These are phyloP conservation scores for Amauroascus verrucosus DNA, from an alignment of 2,329 filamentous ascomycete species.

Conservation along the genomic window DNA sequence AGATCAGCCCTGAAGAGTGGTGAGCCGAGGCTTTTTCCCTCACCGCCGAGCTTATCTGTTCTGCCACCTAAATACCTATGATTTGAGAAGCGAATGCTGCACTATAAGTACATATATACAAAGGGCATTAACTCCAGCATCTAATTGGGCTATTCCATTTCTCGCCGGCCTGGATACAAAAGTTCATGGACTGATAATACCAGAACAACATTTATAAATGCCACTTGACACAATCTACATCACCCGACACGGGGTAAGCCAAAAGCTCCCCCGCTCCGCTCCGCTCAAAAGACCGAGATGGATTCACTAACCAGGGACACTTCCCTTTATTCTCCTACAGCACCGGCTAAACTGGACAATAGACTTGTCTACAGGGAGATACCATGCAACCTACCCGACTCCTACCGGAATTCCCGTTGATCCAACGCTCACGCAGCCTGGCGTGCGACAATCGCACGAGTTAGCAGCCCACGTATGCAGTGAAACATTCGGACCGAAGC, in stretches of 20 bases:
- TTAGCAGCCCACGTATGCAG: constrained; percentile 44
- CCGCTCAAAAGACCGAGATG: neutral
- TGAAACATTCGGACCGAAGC: constrained; percentile 28
- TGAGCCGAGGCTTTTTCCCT: constrained; percentile 12
- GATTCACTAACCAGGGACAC: constrained; percentile 12
- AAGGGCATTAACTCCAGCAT: too few relatives aligned
- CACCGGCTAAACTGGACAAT: constrained; percentile 88
- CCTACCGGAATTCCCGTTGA: constrained; percentile 85
- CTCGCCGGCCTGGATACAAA: neutral
- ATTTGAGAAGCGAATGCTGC: too few relatives aligned
- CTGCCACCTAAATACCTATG: too few relatives aligned
- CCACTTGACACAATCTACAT: constrained; percentile 63
- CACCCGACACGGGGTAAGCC: constrained; percentile 61
- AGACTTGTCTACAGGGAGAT: constrained; percentile 67
- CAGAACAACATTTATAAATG: constrained; percentile 40
- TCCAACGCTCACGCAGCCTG: constrained; percentile 75
- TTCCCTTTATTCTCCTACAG: constrained; percentile 38
- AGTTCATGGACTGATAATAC: too few relatives aligned
- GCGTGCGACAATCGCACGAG: constrained; percentile 71
- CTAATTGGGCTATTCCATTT: too few relatives aligned
- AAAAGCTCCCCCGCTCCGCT: constrained; percentile 3
- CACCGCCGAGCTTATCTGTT: constrained; percentile 8
- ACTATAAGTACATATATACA: too few relatives aligned
- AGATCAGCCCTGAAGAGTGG: neutral
- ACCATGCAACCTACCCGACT: constrained; percentile 60